These are phyloP conservation scores for Phyllosticta citrichinensis DNA, from an alignment of 2,329 filamentous ascomycete species.

Conservation along the genomic window DNA sequence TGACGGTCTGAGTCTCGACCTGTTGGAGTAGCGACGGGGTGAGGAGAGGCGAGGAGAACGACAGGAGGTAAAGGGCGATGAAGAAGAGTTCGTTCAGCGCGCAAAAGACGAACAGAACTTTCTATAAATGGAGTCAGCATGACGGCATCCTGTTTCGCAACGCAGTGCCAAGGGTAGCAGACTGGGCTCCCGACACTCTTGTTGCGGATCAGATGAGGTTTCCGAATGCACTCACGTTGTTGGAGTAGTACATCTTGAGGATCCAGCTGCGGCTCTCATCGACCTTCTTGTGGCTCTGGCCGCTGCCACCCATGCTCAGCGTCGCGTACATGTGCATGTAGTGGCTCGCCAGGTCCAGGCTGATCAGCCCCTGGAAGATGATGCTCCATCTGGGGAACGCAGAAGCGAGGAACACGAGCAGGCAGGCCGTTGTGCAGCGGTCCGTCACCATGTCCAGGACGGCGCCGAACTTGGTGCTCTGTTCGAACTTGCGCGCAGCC, in stretches of 20 bases:
- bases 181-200: background rate
- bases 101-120: conserved; percentile 84
- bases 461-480: conserved; percentile 90
- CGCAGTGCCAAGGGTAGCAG: background rate
- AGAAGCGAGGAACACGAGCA: conserved; percentile 88
- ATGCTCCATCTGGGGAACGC: conserved; percentile 93
- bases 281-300: conserved; percentile 84
- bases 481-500: conserved; percentile 76
- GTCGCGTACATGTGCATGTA: conserved; percentile 99
- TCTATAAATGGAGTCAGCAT: conserved; percentile 42
- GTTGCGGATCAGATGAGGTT: background rate
- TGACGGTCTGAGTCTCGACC: conserved; percentile 36
- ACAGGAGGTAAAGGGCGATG: conserved; percentile 94
- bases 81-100: conserved; percentile 92
- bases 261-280: conserved; percentile 81
- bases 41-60: conserved; percentile 83
- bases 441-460: conserved; percentile 99
- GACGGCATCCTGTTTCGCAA: background rate
- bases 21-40: conserved; percentile 69
- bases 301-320: conserved; percentile 71
- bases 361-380: conserved; percentile 87
- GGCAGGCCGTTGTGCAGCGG: conserved; percentile 88
- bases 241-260: conserved; percentile 92
- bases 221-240: conserved; percentile 56
- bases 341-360: conserved; percentile 86